phyloP scores from a whole-genome alignment of 2,329 filamentous ascomycete genomes.

The Gaeumannomyces sp. region DNA sequence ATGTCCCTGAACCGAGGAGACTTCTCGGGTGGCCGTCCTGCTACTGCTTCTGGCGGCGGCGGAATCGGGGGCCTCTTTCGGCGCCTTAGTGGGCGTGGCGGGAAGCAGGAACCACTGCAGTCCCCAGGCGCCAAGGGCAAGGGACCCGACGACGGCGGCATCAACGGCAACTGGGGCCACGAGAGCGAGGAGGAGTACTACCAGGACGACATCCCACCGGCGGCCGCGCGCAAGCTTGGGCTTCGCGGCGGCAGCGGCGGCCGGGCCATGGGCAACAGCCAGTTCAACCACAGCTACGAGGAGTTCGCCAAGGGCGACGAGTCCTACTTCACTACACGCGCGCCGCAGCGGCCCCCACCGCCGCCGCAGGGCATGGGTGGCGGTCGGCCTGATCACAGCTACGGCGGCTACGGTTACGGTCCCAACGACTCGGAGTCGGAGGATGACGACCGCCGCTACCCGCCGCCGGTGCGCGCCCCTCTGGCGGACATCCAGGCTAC shows the following conservation, averaged over 20 bases:
- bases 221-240: constrained; percentile 7
- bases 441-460: constrained; percentile 9
- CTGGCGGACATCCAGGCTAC: not conserved
- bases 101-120: constrained; percentile 20
- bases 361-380: not conserved
- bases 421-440: not conserved
- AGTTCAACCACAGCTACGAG: constrained; percentile 22
- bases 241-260: constrained; percentile 5
- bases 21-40: not conserved
- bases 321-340: constrained; percentile 44
- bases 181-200: constrained; percentile 31
- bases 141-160: constrained; percentile 41
- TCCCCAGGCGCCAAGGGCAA: not conserved
- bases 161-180: constrained; percentile 47
- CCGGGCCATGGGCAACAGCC: not conserved
- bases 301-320: constrained; percentile 54
- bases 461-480: constrained; percentile 3
- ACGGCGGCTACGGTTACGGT: not conserved
- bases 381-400: not conserved
- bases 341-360: constrained; percentile 19
- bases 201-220: constrained; percentile 7
- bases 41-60: not conserved
- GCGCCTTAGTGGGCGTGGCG: constrained; percentile 33
- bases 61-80: constrained; percentile 24
- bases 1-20: constrained; percentile 8